phyloP scores from a whole-genome alignment of 257 asterid species.

The Solanum virginianum region DNA sequence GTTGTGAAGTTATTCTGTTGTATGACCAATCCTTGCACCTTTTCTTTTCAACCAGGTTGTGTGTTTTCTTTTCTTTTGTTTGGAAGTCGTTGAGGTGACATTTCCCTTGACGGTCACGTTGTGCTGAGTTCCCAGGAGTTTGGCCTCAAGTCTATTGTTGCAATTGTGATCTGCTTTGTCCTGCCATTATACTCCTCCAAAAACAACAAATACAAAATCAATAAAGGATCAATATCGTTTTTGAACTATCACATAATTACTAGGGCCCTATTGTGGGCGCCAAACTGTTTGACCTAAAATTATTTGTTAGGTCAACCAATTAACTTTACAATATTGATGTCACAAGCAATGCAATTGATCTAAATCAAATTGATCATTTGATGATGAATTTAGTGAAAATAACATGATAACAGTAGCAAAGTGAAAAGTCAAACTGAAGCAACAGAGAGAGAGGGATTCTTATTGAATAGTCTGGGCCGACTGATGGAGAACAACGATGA shows the following conservation, averaged over 20 bases:
- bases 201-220: not conserved
- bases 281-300: not conserved
- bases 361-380: not conserved
- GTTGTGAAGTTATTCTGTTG: not conserved
- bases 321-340: not conserved
- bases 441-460: not conserved
- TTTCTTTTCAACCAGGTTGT: not conserved
- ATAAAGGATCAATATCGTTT: not conserved
- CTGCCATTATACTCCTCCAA: not conserved
- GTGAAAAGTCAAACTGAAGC: not conserved
- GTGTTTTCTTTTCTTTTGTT: not conserved
- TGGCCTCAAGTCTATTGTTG: not conserved
- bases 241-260: not conserved
- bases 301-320: not conserved
- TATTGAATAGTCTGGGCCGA: not conserved
- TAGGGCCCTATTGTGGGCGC: not conserved
- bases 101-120: not conserved
- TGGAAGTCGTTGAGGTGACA: not conserved
- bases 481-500: not conserved
- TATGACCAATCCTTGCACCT: not conserved
- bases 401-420: not conserved
- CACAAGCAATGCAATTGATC: not conserved
- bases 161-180: not conserved
- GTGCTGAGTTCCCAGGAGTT: not conserved
- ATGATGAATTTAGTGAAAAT: not conserved